Evolutionary conservation across 805 yeast genomes (phyloP).

Genomic region (Starmerella vitae): DNA sequence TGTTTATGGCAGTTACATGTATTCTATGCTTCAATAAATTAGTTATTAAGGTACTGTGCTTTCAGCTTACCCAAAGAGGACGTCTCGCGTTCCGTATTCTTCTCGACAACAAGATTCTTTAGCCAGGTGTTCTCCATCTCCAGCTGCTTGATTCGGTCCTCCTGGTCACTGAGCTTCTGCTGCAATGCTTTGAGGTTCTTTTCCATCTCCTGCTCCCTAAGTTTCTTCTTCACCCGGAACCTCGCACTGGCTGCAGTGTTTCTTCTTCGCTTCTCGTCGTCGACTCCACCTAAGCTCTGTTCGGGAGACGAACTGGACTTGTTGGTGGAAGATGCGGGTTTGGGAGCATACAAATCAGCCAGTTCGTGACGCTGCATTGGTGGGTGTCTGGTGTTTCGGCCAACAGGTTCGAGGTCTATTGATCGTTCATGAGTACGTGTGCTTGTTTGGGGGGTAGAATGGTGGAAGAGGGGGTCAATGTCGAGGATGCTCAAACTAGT

Average conservation of each 20-base stretch:
- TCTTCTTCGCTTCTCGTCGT: slow-evolving; percentile 63
- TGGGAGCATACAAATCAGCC: slow-evolving; percentile 12
- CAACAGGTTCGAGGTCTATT: neutral
- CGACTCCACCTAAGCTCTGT: slow-evolving; percentile 18
- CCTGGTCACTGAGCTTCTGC: slow-evolving; percentile 51
- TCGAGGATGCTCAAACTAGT: slow-evolving; percentile 16
- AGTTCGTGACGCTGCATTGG: slow-evolving; percentile 17
- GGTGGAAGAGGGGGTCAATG: slow-evolving; percentile 17
- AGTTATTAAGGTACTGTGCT: slow-evolving; percentile 6
- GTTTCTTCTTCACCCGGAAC: slow-evolving; percentile 80
- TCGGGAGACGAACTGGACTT: neutral
- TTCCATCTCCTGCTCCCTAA: slow-evolving; percentile 86
- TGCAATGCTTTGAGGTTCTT: slow-evolving; percentile 56
- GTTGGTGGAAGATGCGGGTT: neutral
- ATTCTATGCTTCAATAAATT: neutral
- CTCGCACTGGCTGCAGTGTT: slow-evolving; percentile 93
- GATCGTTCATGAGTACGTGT: neutral
- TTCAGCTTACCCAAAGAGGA: slow-evolving; percentile 21
- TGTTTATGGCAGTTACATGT: too few relatives aligned
- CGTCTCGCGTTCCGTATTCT: slow-evolving; percentile 32
- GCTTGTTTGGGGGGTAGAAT: slow-evolving; percentile 6
- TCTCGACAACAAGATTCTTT: slow-evolving; percentile 70
- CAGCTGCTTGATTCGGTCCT: slow-evolving; percentile 62
- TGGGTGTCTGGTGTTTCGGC: neutral
- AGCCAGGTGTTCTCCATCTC: slow-evolving; percentile 89